Evolutionary conservation across 2,329 filamentous ascomycete genomes (phyloP).

Genomic region (Ophiostoma perfectum): DNA sequence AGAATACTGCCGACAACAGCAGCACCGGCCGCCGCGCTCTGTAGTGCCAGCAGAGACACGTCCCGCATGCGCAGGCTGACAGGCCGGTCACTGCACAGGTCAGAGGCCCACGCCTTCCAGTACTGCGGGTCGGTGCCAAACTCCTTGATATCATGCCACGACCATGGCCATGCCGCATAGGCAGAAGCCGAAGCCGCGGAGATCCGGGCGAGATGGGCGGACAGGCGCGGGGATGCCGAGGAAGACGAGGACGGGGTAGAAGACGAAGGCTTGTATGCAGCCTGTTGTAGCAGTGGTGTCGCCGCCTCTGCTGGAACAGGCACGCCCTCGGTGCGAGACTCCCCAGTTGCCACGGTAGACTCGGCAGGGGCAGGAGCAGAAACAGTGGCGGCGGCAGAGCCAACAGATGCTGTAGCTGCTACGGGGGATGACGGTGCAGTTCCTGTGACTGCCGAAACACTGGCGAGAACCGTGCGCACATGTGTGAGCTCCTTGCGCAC

Average conservation of each 20-base stretch:
- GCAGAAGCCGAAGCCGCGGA: conserved; percentile 1
- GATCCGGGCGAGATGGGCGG: background rate
- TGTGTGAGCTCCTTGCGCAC: conserved; percentile 41
- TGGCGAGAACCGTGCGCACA: conserved; percentile 31
- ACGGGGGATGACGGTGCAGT: background rate
- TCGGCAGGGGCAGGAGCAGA: background rate
- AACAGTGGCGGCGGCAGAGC: background rate
- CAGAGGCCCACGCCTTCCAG: conserved; percentile 48
- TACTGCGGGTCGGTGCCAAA: conserved; percentile 38
- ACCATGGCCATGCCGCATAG: conserved; percentile 19
- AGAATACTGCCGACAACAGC: conserved; percentile 19
- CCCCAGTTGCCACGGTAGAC: background rate
- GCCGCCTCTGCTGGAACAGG: background rate
- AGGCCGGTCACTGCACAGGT: conserved; percentile 61
- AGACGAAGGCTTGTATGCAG: background rate
- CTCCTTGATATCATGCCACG: conserved; percentile 39
- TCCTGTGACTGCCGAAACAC: conserved; percentile 21
- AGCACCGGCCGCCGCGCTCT: conserved; percentile 63
- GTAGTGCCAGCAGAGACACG: conserved; percentile 61
- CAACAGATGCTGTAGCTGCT: background rate
- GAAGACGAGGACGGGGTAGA: background rate
- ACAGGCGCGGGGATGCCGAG: background rate
- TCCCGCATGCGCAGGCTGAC: conserved; percentile 64
- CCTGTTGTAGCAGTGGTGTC: background rate
- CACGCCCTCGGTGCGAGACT: background rate